phyloP scores from a whole-genome alignment of 2,329 filamentous ascomycete species.

The Xylaria multiplex region DNA sequence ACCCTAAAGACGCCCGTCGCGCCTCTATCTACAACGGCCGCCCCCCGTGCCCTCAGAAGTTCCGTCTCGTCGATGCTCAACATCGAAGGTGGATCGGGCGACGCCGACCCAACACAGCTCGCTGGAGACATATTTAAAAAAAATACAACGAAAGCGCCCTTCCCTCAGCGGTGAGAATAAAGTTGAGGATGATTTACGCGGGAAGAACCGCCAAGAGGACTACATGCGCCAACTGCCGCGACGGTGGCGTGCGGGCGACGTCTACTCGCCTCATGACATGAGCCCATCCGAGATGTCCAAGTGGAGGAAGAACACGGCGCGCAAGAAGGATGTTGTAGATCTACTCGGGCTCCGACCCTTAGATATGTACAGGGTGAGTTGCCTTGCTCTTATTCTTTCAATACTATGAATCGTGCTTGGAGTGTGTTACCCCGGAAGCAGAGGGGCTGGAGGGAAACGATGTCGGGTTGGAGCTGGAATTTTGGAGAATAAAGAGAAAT shows the following conservation, averaged over 20 bases:
- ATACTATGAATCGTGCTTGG: not conserved
- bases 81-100: constrained; percentile 34
- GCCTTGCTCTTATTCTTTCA: not conserved
- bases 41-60: constrained; percentile 35
- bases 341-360: constrained; percentile 81
- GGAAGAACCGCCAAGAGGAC: constrained; percentile 58
- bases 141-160: constrained; percentile 12
- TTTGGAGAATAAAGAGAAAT: not conserved
- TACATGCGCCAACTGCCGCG: constrained; percentile 74
- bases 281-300: constrained; percentile 81
- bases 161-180: not conserved
- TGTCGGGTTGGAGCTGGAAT: not conserved
- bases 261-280: constrained; percentile 92
- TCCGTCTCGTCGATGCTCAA: constrained; percentile 41
- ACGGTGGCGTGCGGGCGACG: constrained; percentile 79
- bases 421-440: not conserved
- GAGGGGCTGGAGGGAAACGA: not conserved
- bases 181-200: constrained; percentile 52
- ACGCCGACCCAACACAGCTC: constrained; percentile 31
- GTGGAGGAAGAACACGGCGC: constrained; percentile 70
- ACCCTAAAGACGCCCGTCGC: constrained; percentile 40
- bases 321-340: constrained; percentile 79
- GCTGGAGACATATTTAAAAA: constrained; percentile 36
- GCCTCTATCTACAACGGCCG: constrained; percentile 43
- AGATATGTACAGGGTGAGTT: constrained; percentile 83